A percentile compares a stretch with the other conserved stretches of the same genome.
phyloP scores from a whole-genome alignment of 1,284 basidiomycete species.

The Malassezia equina region DNA sequence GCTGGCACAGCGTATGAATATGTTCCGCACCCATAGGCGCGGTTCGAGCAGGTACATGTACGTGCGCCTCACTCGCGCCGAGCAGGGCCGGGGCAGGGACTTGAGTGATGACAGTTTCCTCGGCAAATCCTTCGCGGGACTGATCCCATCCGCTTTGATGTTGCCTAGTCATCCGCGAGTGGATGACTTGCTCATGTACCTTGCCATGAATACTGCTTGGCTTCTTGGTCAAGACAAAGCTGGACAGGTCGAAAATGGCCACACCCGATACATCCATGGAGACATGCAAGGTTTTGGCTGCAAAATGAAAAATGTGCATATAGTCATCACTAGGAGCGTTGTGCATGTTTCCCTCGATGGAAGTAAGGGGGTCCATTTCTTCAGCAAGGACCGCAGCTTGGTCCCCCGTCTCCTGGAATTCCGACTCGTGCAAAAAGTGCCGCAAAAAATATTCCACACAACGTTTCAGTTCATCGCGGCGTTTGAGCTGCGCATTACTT shows the following conservation, averaged over 20 bases:
- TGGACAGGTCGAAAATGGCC: slow-evolving; percentile 77
- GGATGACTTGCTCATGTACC: slow-evolving; percentile 8
- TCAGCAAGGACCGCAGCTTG: not conserved
- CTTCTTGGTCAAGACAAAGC: slow-evolving; percentile 53
- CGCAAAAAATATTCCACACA: not conserved
- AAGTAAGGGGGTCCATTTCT: not conserved
- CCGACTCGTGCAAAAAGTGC: not conserved
- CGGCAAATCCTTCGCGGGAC: not conserved
- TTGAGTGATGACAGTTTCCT: slow-evolving; percentile 14
- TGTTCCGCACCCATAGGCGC: not conserved
- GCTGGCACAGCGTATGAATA: slow-evolving; percentile 34
- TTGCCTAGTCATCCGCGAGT: not conserved
- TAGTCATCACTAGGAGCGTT: not conserved
- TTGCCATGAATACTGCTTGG: slow-evolving; percentile 35
- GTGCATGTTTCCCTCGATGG: not conserved
- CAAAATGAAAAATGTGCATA: slow-evolving; percentile 65
- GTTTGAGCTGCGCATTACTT: not conserved
- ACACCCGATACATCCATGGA: slow-evolving; percentile 86
- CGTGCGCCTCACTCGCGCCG: slow-evolving; percentile 28
- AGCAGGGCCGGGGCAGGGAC: slow-evolving; percentile 37
- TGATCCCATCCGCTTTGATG: not conserved
- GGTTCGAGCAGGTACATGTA: not conserved
- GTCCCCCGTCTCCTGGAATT: not conserved
- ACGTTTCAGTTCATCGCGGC: not conserved
- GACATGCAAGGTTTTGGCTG: slow-evolving; percentile 73